phyloP scores from a whole-genome alignment of 129 eudicot genomes.

The Flaveria bidentis region DNA sequence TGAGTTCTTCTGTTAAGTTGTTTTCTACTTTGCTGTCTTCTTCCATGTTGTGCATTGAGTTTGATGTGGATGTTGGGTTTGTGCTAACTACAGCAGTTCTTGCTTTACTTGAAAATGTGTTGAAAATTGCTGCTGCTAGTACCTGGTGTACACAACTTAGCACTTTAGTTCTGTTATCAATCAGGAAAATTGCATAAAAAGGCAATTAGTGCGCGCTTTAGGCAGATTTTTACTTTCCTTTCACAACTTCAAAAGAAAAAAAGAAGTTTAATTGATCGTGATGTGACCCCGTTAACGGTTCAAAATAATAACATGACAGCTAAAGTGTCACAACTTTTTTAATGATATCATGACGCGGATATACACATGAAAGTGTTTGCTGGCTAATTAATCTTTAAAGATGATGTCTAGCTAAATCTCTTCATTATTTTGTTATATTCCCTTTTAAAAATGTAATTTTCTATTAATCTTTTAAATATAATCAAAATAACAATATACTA shows the following conservation, averaged over 20 bases:
- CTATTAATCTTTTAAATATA: too few species aligned
- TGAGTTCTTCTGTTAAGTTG: conserved; percentile 30
- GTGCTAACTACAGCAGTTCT: conserved; percentile 43
- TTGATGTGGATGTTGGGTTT: conserved; percentile 31
- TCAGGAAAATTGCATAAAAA: background rate
- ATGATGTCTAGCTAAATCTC: too few species aligned
- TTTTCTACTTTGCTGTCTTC: conserved; percentile 30
- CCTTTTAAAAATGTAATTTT: too few species aligned
- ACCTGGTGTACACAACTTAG: conserved; percentile 47
- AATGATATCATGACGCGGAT: too few species aligned
- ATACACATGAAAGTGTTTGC: too few species aligned
- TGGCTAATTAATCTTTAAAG: too few species aligned
- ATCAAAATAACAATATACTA: background rate
- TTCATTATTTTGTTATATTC: too few species aligned
- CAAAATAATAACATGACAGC: too few species aligned
- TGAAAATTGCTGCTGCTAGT: conserved; percentile 54
- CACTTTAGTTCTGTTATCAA: conserved; percentile 1
- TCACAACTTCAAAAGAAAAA: background rate
- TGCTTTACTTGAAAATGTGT: conserved; percentile 41
- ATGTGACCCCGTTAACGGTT: too few species aligned
- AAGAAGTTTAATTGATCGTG: too few species aligned
- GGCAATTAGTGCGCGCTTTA: background rate
- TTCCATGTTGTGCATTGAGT: conserved; percentile 27
- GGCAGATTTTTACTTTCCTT: background rate
- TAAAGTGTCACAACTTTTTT: too few species aligned